Evolutionary conservation across 768 basidiomycete species (phyloP), one percentile per base, ranked within the genome.

Genomic region (Cystobasidium ongulense): DNA sequence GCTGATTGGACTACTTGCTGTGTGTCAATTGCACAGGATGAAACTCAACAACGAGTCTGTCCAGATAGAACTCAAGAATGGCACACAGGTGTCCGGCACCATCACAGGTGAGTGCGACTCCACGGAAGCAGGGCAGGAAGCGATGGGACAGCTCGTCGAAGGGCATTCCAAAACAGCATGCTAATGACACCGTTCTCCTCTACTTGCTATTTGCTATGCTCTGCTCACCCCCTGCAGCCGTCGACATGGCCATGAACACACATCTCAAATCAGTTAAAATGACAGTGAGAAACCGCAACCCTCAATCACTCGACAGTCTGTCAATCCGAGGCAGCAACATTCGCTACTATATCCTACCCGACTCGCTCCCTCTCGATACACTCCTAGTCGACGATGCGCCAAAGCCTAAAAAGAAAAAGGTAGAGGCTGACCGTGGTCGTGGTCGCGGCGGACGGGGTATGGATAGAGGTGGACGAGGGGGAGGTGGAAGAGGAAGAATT

Each of bases 241-340:
- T 99, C 63, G 95, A 99, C 82, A 93, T 95, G 86, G 92, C 95
- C 80, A 99, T 99, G 95, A 98, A 97, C 84, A 98, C 95, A 1
- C 90, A 97, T 78, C 85, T 99, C 65, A 99, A 99, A 50, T 25
- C 38, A 25, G 65, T 67, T 41, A 97, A 96, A 83, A 89, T 98
- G 85, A 92, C 92, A n/a, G 85, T 88, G 35, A 88, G 92, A 67
- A 93, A 92, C 81, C 89, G 91, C 74, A 91, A 93, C 71, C 91
- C 93, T 2, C 83, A 88, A 31, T 84, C 90, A 25, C 87, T 97
- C 67, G 95, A 99, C 82, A 85, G 89, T 1, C 85, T 98, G 62
- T 93, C 92, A 41, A 94, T 99, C 80, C 88, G 95, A 66, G 95
- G 96, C 41, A 97, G 96, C 85, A 96, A 91, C 79, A 87, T 99